Evolutionary conservation across 805 yeast species (phyloP).

Genomic region (Ogataea salicorniae): DNA sequence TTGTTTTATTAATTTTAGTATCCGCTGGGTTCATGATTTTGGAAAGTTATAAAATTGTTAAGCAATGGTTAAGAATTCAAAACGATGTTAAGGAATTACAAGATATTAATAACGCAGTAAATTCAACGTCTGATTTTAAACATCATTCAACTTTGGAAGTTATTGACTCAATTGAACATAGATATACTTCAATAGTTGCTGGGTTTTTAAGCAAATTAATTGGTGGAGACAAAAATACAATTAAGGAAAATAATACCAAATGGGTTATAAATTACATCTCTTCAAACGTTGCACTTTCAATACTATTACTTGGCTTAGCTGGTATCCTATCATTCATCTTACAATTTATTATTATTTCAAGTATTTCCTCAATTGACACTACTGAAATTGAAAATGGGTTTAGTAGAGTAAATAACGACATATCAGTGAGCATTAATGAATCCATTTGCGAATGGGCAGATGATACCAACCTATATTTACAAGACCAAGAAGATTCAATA

Average conservation of each 20-base stretch:
- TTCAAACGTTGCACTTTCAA: constrained; percentile 44
- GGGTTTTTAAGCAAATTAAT: constrained; percentile 11
- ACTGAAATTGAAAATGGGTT: constrained; percentile 7
- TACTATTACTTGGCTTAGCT: constrained; percentile 49
- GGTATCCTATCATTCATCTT: constrained; percentile 51
- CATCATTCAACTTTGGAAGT: constrained; percentile 20
- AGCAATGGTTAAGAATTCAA: constrained; percentile 43
- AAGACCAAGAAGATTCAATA: constrained; percentile 41
- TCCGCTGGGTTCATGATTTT: constrained; percentile 41
- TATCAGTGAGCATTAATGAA: constrained; percentile 21
- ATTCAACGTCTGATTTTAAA: neutral
- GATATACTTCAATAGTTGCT: constrained; percentile 17
- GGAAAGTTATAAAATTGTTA: constrained; percentile 39
- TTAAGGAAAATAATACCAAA: constrained; percentile 15
- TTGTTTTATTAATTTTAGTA: constrained; percentile 33
- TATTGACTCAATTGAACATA: constrained; percentile 23
- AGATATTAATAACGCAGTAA: constrained; percentile 1
- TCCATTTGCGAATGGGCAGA: constrained; percentile 46
- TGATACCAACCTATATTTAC: constrained; percentile 51
- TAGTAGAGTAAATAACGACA: constrained; percentile 8
- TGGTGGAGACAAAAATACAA: constrained; percentile 8
- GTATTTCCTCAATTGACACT: constrained; percentile 8
- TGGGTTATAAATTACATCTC: constrained; percentile 51
- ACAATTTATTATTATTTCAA: constrained; percentile 46
- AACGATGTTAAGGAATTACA: constrained; percentile 26